A percentile compares a stretch with the other conserved stretches of the same genome.
These are phyloP conservation scores for Fusarium penzigii DNA, from an alignment of 2,329 filamentous ascomycete genomes.

Conservation along the genomic window DNA sequence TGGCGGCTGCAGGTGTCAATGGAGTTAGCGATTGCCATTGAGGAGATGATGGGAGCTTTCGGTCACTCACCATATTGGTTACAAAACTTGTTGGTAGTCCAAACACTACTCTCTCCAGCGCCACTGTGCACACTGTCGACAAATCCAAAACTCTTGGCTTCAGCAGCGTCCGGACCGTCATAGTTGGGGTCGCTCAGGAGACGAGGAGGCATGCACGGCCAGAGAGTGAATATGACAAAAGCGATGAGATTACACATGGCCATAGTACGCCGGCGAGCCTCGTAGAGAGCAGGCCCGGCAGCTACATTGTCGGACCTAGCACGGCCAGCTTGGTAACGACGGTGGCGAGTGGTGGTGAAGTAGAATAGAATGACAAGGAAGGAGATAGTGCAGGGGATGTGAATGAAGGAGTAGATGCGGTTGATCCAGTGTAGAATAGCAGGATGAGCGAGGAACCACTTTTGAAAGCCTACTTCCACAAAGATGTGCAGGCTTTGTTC, in stretches of 20 bases:
- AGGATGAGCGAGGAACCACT: conserved; percentile 51
- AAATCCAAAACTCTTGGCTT: conserved; percentile 63
- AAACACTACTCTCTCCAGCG: conserved; percentile 52
- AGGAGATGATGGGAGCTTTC: too few species aligned
- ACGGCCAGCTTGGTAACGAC: conserved; percentile 33
- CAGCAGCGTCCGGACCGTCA: conserved; percentile 53
- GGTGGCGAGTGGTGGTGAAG: conserved; percentile 64
- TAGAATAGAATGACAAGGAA: conserved; percentile 68
- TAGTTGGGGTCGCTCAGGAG: conserved; percentile 59
- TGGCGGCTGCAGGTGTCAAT: conserved; percentile 54
- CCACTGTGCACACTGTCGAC: conserved; percentile 60
- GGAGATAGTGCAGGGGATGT: conserved; percentile 74
- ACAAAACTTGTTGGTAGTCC: conserved; percentile 67
- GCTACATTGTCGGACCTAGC: conserved; percentile 31
- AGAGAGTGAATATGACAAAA: conserved; percentile 62
- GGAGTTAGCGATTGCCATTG: conserved; percentile 10
- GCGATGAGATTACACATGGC: conserved; percentile 62
- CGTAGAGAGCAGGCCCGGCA: conserved; percentile 51
- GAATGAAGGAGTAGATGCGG: conserved; percentile 74
- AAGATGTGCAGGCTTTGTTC: conserved; percentile 67
- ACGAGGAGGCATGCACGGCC: conserved; percentile 65
- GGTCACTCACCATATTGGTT: conserved; percentile 66
- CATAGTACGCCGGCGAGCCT: conserved; percentile 59
- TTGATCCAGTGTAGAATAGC: conserved; percentile 68
- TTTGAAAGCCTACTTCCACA: conserved; percentile 63